Evolutionary conservation across 208 protist genomes (phyloP).

Genomic region (Trypanosoma caninum): DNA sequence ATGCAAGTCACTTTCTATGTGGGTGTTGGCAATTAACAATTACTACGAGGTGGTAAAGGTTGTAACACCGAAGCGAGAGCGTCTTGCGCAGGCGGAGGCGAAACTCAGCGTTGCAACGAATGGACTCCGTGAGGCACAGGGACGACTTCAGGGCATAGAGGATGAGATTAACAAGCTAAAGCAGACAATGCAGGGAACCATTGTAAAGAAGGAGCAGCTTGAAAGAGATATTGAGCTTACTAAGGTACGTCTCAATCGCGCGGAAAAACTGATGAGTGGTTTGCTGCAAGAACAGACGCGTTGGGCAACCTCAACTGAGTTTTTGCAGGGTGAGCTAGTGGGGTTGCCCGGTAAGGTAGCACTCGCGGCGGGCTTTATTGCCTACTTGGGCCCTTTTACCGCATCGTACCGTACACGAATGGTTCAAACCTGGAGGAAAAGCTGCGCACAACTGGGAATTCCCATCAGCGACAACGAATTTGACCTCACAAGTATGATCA

Average conservation of each 20-base stretch:
- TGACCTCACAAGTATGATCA: conserved; percentile 84
- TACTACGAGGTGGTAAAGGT: conserved; percentile 94
- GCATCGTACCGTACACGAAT: conserved; percentile 79
- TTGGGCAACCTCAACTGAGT: conserved; percentile 67
- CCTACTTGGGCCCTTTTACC: conserved; percentile 93
- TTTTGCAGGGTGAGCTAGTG: conserved; percentile 51
- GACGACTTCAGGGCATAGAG: conserved; percentile 74
- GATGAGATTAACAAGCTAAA: conserved; percentile 78
- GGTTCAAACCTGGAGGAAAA: conserved; percentile 61
- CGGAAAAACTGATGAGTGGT: conserved; percentile 88
- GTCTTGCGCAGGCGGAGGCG: conserved; percentile 77
- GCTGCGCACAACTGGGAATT: conserved; percentile 56
- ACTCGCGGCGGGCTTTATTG: conserved; percentile 86
- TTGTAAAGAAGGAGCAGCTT: conserved; percentile 86
- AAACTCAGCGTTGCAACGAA: conserved; percentile 80
- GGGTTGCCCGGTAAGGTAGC: conserved; percentile 75
- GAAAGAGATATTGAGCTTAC: conserved; percentile 93
- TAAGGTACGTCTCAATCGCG: conserved; percentile 81
- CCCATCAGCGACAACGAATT: conserved; percentile 73
- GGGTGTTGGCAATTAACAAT: conserved; percentile 93
- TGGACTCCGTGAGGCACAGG: conserved; percentile 66
- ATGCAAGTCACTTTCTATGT: conserved; percentile 93
- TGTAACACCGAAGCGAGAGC: conserved; percentile 80
- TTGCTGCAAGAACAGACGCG: conserved; percentile 84
- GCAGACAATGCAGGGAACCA: conserved; percentile 83